Percentiles rank a stretch among this genome's conserved stretches.
Conservation (phyloP, 192 early-diverging fungal species). For the Coemansia guatemalensis region DNA sequence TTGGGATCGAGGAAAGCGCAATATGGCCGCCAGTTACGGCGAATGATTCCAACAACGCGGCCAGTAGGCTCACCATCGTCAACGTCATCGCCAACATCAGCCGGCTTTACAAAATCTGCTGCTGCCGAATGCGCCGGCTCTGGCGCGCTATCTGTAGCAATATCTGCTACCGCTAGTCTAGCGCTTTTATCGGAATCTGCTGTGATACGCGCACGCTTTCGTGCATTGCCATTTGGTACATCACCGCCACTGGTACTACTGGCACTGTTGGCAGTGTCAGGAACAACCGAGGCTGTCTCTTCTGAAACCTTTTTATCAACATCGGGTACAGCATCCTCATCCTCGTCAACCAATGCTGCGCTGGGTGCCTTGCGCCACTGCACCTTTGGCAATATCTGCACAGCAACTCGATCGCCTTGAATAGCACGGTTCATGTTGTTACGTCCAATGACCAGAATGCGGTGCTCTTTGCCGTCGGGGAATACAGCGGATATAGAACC, state of each 20-base stretch:
- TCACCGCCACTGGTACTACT: too few relatives aligned
- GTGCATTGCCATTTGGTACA: slow-evolving; percentile 9
- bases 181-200: not conserved
- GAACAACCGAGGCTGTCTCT: slow-evolving; percentile 17
- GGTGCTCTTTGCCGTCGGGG: slow-evolving; percentile 68
- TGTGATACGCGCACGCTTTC: slow-evolving; percentile 36
- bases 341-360: slow-evolving; percentile 70
- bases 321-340: slow-evolving; percentile 59
- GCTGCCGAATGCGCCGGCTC: not conserved
- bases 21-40: slow-evolving; percentile 91
- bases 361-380: slow-evolving; percentile 82
- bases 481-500: slow-evolving; percentile 73
- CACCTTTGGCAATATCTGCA: slow-evolving; percentile 79
- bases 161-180: not conserved
- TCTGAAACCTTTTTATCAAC: slow-evolving; percentile 8
- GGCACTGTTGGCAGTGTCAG: slow-evolving; percentile 7
- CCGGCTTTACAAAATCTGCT: slow-evolving; percentile 24
- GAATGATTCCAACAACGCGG: slow-evolving; percentile 88
- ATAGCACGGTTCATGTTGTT: slow-evolving; percentile 85
- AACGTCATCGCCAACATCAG: slow-evolving; percentile 18
- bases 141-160: not conserved
- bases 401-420: slow-evolving; percentile 89
- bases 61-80: slow-evolving; percentile 71
- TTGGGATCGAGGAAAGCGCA: slow-evolving; percentile 88
- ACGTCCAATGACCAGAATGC: slow-evolving; percentile 80